These are phyloP conservation scores for Pistacia integerrima DNA, from an alignment of 345 rosid species.

Conservation along the genomic window DNA sequence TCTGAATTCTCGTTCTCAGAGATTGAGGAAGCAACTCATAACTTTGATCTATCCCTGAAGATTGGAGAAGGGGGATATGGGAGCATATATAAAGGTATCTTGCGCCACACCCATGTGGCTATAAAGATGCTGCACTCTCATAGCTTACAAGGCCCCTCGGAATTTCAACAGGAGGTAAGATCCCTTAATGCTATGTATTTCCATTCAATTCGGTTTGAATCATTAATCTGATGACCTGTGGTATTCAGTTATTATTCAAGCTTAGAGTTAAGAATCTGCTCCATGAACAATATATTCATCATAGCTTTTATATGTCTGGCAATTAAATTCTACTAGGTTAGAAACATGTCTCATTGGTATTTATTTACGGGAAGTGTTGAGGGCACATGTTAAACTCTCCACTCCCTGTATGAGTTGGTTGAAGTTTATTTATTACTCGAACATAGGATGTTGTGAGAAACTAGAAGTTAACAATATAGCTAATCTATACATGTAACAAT, in stretches of 20 bases:
- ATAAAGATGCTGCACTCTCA: conserved; percentile 67
- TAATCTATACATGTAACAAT: not conserved
- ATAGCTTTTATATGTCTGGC: not conserved
- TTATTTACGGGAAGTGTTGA: too few species aligned
- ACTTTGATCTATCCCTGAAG: conserved; percentile 66
- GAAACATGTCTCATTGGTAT: not conserved
- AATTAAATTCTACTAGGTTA: not conserved
- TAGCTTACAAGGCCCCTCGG: conserved; percentile 82
- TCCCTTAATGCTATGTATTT: conserved; percentile 12
- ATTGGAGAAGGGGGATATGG: conserved; percentile 97
- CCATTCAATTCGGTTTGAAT: not conserved
- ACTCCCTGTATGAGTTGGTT: too few species aligned
- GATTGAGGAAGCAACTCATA: conserved; percentile 66
- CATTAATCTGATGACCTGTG: not conserved
- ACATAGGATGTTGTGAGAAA: not conserved
- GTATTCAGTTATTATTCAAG: not conserved
- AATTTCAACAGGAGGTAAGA: conserved; percentile 87
- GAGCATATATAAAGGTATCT: conserved; percentile 66
- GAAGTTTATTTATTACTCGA: too few species aligned
- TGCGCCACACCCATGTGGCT: conserved; percentile 71
- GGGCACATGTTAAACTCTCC: too few species aligned
- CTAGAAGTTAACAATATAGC: not conserved
- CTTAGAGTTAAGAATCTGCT: not conserved
- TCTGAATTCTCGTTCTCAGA: conserved; percentile 72
- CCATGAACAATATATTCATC: not conserved